Percentiles rank a stretch among this genome's conserved stretches.
Conservation (phyloP, 108 stramenopile genomes). For the Fistulifera solaris region DNA sequence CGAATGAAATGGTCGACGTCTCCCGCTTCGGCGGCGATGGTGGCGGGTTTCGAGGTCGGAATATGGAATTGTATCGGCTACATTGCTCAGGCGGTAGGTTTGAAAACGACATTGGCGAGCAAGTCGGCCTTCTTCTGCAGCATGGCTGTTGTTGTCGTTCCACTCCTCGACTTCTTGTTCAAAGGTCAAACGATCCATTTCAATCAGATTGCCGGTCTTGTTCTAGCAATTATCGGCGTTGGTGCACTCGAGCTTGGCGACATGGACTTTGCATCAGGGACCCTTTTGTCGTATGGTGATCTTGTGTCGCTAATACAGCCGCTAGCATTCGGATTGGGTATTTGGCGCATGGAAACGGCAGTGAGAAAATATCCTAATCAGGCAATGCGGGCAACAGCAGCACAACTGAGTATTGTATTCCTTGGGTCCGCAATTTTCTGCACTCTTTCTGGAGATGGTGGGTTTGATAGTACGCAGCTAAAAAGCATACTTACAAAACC, state of each 20-base stretch:
- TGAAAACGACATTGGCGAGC: conserved; percentile 69
- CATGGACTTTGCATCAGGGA: conserved; percentile 7
- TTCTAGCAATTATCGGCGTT: conserved; percentile 77
- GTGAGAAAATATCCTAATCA: conserved; percentile 56
- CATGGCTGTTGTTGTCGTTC: conserved; percentile 86
- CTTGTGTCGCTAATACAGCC: conserved; percentile 68
- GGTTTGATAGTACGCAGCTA: conserved; percentile 14
- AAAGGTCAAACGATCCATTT: conserved; percentile 35
- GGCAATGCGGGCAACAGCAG: conserved; percentile 65
- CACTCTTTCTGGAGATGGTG: conserved; percentile 16
- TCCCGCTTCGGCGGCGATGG: conserved; percentile 13
- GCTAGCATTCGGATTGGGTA: conserved; percentile 78
- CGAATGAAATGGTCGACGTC: background rate
- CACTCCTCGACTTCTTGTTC: conserved; percentile 63
- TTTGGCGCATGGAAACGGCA: conserved; percentile 59
- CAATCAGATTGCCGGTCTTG: conserved; percentile 43
- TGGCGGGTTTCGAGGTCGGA: conserved; percentile 83
- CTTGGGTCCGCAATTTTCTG: conserved; percentile 30
- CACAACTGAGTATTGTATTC: conserved; percentile 74
- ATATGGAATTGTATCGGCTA: conserved; percentile 77
- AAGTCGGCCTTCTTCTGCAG: conserved; percentile 88
- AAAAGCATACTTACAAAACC: conserved; percentile 45
- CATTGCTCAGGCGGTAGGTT: conserved; percentile 79
- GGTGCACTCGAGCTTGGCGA: conserved; percentile 62
- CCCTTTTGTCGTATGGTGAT: conserved; percentile 36